Evolutionary conservation across 805 yeast species (phyloP), one percentile per base, ranked within the genome.

Genomic region (Saccharomyces kudriavzevii): DNA sequence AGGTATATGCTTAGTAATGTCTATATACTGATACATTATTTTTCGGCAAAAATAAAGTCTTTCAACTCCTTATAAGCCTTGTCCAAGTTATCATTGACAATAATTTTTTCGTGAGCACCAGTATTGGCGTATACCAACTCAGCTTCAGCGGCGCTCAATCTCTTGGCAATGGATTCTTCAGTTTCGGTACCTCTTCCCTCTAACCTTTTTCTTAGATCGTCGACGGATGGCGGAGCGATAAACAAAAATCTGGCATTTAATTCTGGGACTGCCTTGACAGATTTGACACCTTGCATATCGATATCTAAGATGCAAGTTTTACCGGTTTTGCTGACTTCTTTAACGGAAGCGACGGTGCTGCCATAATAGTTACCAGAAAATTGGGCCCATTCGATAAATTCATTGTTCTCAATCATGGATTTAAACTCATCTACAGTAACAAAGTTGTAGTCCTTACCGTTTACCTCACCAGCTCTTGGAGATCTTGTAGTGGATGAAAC

Each of bases 291-390:
- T 75, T 94, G 98, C 97, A 92, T 91, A 79, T 94, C 99, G 60
- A 94, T 94, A 73, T 94, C 99, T 68, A 94, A 78, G 58, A 94
- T 84, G 76, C 98, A 94, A 51, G 84, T 85, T 70, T 79, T 82
- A 62, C 89, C 87, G 56, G 77, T 69, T 51, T 72, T 71, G 30
- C 77, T 70, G 45, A 74, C 78, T 48, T 78, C 75, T 62, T 87
- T 79, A 48, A 94, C 97, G 29, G 96, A 85, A 66, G 82, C 85
- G 63, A 89, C 77, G 48, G 96, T 78, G 49, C 99, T 94, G 55
- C 99, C 99, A 73, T 94, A 94, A 77, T 87, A 91, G 78, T 94
- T 94, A 51, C 98, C 98, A 11, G 96, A 89, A 67, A 94, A 94
- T 73, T 90, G 94, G 4, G 99, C 99, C 94, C 96, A 89, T 74